Conservation (phyloP, 495 filamentous ascomycete genomes). For the Neurospora intermedia region DNA sequence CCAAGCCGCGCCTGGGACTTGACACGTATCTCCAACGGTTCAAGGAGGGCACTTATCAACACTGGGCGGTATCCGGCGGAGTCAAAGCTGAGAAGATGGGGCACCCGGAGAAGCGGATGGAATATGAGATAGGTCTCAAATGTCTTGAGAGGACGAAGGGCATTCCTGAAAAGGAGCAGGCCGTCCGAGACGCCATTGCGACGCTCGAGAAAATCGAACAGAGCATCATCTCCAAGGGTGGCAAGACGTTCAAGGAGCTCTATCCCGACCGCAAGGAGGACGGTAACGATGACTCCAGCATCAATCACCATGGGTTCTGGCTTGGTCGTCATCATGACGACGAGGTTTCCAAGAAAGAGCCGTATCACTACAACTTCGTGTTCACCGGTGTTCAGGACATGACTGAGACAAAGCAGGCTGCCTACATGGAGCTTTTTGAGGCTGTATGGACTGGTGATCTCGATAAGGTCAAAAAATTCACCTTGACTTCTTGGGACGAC, state of each 20-base stretch:
- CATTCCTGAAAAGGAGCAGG: conserved; percentile 38
- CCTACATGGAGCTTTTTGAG: conserved; percentile 53
- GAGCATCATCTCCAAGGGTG: conserved; percentile 42
- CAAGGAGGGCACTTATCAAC: conserved; percentile 40
- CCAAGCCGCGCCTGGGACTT: conserved; percentile 12
- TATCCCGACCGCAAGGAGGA: conserved; percentile 38
- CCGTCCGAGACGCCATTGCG: conserved; percentile 34
- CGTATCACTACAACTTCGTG: conserved; percentile 38
- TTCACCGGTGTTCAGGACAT: conserved; percentile 38
- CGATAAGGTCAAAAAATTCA: conserved; percentile 42
- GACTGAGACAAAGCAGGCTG: conserved; percentile 39
- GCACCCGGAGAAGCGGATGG: conserved; percentile 12
- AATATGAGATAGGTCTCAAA: conserved; percentile 23
- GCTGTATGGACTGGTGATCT: conserved; percentile 60
- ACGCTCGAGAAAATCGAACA: conserved; percentile 44
- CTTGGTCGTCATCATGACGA: not conserved
- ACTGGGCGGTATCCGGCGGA: conserved; percentile 34
- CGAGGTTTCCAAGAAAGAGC: conserved; percentile 5
- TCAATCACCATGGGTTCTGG: not conserved
- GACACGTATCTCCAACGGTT: conserved; percentile 36
- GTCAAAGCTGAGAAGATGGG: conserved; percentile 9
- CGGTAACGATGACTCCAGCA: conserved; percentile 1
- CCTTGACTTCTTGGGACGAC: conserved; percentile 32
- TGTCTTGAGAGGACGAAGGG: conserved; percentile 21
- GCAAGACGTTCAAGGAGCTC: conserved; percentile 54